Conservation (phyloP, 768 basidiomycete genomes). For the Boletus subcaerulescens region DNA sequence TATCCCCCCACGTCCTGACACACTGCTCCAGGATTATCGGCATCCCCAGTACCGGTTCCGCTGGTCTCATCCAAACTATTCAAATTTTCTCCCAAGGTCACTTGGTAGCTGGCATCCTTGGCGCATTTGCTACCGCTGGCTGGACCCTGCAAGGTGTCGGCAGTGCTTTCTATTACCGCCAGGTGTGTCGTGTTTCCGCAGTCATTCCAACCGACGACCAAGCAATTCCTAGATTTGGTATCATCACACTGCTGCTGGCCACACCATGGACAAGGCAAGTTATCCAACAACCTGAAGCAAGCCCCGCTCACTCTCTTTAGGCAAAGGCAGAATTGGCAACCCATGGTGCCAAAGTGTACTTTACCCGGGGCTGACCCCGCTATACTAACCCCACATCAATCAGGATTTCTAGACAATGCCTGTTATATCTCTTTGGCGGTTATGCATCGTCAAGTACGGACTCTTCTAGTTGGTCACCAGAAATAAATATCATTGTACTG, state of each 20-base stretch:
- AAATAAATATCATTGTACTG: constrained; percentile 14
- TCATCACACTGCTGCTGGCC: constrained; percentile 80
- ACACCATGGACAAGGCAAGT: constrained; percentile 80
- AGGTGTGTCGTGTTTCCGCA: constrained; percentile 44
- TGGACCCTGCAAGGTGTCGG: constrained; percentile 87
- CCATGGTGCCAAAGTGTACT: constrained; percentile 87
- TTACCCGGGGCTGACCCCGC: constrained; percentile 64
- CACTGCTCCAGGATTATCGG: constrained; percentile 76
- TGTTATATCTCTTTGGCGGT: neutral
- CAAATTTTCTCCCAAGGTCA: constrained; percentile 68
- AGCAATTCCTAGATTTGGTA: constrained; percentile 57
- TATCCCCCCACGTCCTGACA: constrained; percentile 15
- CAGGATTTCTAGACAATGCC: constrained; percentile 1
- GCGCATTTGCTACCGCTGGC: constrained; percentile 76
- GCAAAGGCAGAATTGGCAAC: constrained; percentile 80
- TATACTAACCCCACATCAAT: constrained; percentile 8
- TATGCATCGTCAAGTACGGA: neutral
- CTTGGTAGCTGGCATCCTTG: constrained; percentile 79
- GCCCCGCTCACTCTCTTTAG: constrained; percentile 36
- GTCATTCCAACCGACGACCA: constrained; percentile 3
- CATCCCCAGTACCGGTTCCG: constrained; percentile 92
- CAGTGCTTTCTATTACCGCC: constrained; percentile 75
- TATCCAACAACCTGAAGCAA: neutral
- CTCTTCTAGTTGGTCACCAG: neutral
- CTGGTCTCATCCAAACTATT: constrained; percentile 92